Conservation (phyloP, 139 green algal species). For the Coelastrella sp. region DNA sequence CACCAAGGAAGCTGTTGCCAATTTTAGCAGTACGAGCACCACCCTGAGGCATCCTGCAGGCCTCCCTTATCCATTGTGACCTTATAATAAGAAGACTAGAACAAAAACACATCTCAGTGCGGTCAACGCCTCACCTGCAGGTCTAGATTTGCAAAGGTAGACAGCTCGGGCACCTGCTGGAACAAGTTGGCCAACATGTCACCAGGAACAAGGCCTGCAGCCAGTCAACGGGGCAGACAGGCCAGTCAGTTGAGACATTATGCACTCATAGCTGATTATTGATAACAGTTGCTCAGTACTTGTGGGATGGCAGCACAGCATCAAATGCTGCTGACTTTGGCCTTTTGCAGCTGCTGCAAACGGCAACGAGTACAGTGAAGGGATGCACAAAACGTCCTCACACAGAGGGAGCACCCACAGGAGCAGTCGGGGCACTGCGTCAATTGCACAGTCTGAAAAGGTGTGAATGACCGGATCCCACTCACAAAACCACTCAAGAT, state of each 20-base stretch:
- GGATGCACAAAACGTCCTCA: neutral
- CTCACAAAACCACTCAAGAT: no score
- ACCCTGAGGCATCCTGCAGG: no score
- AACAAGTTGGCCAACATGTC: slow-evolving; percentile 62
- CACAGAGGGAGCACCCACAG: neutral
- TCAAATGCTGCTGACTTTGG: neutral
- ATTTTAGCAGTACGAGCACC: no score
- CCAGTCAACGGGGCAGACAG: neutral
- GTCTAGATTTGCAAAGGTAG: slow-evolving; percentile 82
- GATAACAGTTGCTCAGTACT: neutral
- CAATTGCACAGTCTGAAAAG: no score
- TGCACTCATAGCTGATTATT: neutral
- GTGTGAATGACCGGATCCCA: no score
- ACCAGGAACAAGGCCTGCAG: slow-evolving; percentile 49
- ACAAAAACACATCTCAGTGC: no score
- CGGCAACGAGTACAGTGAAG: neutral
- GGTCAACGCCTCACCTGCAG: slow-evolving; percentile 59
- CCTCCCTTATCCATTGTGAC: no score
- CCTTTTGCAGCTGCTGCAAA: no score
- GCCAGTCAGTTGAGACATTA: neutral
- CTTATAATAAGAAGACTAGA: no score
- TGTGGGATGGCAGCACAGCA: neutral
- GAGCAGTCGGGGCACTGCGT: no score
- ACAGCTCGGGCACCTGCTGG: slow-evolving; percentile 85
- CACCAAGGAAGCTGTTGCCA: no score